phyloP scores from a whole-genome alignment of 805 yeast species.

The Wickerhamiella spandovensis region DNA sequence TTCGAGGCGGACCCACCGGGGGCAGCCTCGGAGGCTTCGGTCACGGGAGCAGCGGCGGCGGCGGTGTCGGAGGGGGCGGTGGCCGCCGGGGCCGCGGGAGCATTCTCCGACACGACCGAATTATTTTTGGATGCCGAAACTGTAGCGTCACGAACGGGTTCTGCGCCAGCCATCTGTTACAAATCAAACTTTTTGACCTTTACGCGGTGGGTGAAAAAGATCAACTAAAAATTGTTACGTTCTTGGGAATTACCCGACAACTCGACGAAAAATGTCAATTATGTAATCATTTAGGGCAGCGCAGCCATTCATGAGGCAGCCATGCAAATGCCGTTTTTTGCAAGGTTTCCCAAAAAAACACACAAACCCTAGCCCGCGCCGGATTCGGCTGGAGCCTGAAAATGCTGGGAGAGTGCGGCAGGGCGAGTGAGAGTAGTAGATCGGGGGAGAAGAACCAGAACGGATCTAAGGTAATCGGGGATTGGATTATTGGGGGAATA shows the following conservation, averaged over 20 bases:
- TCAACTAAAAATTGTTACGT: not conserved
- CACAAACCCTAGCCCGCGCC: too few species aligned
- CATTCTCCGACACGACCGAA: not conserved
- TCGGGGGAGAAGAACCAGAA: too few species aligned
- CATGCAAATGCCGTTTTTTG: too few species aligned
- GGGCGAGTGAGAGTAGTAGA: too few species aligned
- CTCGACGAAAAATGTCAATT: not conserved
- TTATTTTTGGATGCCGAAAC: not conserved
- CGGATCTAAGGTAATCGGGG: too few species aligned
- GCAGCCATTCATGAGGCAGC: not conserved
- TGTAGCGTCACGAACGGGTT: not conserved
- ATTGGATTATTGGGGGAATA: too few species aligned
- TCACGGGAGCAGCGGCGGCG: constrained; percentile 7
- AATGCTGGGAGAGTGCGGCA: too few species aligned
- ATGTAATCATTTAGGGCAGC: not conserved
- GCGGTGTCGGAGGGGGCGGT: constrained; percentile 10
- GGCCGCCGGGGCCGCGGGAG: constrained; percentile 9
- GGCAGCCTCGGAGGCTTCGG: constrained; percentile 1
- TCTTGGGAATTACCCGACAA: not conserved
- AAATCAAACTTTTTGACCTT: not conserved
- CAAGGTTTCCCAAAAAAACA: too few species aligned
- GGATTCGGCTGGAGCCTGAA: too few species aligned
- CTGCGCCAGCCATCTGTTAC: constrained; percentile 1
- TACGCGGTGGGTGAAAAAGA: not conserved
- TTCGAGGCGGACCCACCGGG: constrained; percentile 1